These are phyloP conservation scores for Cadophora sp. DNA, from an alignment of 2,329 filamentous ascomycete genomes.

Conservation along the genomic window DNA sequence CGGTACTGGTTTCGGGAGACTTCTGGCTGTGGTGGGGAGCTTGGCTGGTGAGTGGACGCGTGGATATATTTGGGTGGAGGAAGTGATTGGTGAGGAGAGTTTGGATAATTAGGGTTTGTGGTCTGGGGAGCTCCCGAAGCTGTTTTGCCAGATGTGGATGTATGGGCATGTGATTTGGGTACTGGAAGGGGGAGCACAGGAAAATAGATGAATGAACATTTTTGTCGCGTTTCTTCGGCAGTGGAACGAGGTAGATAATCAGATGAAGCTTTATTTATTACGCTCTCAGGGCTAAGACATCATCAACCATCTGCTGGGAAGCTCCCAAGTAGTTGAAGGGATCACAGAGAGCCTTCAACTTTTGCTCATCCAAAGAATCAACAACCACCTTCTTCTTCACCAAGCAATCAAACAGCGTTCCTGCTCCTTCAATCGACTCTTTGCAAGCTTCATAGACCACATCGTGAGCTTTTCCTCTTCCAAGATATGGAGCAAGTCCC, in stretches of 20 bases:
- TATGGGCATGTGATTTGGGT: constrained; percentile 6
- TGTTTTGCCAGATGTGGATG: constrained; percentile 11
- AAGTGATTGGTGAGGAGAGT: constrained; percentile 10
- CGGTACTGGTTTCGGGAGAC: neutral
- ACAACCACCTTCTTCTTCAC: constrained; percentile 49
- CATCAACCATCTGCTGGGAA: constrained; percentile 42
- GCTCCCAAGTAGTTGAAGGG: constrained; percentile 52
- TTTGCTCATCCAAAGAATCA: constrained; percentile 50
- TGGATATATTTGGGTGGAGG: constrained; percentile 1
- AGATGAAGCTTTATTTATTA: constrained; percentile 16
- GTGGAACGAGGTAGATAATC: neutral
- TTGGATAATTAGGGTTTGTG: neutral
- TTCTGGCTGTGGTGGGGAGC: constrained; percentile 12
- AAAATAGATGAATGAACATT: neutral
- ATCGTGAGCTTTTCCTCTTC: constrained; percentile 60
- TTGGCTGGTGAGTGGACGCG: constrained; percentile 1
- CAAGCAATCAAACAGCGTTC: constrained; percentile 52
- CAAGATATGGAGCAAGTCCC: constrained; percentile 58
- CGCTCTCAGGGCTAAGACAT: constrained; percentile 31
- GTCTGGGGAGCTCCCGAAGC: neutral
- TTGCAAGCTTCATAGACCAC: constrained; percentile 62
- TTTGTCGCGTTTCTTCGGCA: constrained; percentile 4
- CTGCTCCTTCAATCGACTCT: constrained; percentile 53
- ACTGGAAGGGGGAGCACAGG: neutral
- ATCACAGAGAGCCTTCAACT: constrained; percentile 62